Conservation (phyloP, 106 monocot species). For the Gastrodia elata region DNA sequence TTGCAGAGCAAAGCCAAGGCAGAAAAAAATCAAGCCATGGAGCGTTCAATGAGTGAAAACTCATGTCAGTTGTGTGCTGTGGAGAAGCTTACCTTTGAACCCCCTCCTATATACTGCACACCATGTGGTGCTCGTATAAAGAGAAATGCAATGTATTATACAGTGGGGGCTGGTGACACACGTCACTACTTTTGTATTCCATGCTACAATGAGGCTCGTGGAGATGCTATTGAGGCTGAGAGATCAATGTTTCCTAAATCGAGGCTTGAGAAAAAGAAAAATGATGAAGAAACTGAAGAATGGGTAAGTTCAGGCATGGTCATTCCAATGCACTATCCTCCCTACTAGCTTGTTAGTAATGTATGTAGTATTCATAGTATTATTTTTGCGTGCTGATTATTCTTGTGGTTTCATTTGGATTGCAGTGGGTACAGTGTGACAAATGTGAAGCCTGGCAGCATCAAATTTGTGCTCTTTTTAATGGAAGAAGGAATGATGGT, state of each 20-base stretch:
- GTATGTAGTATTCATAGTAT: not conserved
- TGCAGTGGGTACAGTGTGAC: slow-evolving; percentile 99
- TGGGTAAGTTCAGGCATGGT: slow-evolving; percentile 36
- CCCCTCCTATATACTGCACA: slow-evolving; percentile 96
- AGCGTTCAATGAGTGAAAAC: slow-evolving; percentile 81
- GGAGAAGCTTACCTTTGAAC: slow-evolving; percentile 93
- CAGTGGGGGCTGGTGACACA: slow-evolving; percentile 66
- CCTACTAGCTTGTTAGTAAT: not conserved
- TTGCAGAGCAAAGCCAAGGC: slow-evolving; percentile 92
- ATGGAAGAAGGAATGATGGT: slow-evolving; percentile 93
- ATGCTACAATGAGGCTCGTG: slow-evolving; percentile 85
- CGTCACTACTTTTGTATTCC: slow-evolving; percentile 79
- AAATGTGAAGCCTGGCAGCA: slow-evolving; percentile 99
- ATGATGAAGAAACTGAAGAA: slow-evolving; percentile 97
- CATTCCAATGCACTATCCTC: not conserved
- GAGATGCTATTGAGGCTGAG: slow-evolving; percentile 78
- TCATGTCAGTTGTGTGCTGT: slow-evolving; percentile 92
- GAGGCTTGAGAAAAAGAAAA: slow-evolving; percentile 86
- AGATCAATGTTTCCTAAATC: slow-evolving; percentile 44
- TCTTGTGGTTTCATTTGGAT: slow-evolving; percentile 7
- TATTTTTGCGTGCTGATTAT: not conserved
- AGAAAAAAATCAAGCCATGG: slow-evolving; percentile 97
- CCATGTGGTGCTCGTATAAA: slow-evolving; percentile 97
- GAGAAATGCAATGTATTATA: slow-evolving; percentile 86
- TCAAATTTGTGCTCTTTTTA: slow-evolving; percentile 98